phyloP scores from a whole-genome alignment of 306 rosid species.

The Mucuna pruriens region DNA sequence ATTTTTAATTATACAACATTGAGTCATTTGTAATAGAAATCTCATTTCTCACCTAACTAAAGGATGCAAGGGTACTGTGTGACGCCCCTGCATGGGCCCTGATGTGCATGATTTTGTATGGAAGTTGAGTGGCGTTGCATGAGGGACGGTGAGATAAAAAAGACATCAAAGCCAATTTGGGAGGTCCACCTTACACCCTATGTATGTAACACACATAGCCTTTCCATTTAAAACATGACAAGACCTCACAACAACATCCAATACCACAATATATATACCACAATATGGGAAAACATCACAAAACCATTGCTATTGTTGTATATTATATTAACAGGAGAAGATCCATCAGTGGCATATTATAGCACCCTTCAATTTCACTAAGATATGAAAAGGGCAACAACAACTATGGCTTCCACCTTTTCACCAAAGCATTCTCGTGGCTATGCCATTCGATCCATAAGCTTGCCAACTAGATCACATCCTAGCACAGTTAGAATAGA shows the following conservation, averaged over 20 bases:
- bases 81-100: background rate
- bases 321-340: constrained; percentile 8
- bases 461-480: constrained; percentile 78
- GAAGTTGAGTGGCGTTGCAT: constrained; percentile 25
- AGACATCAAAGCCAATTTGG: background rate
- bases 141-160: background rate
- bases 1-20: no score
- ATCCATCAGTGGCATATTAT: background rate
- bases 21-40: background rate
- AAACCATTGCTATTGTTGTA: no score
- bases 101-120: constrained; percentile 4
- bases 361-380: background rate
- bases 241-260: constrained; percentile 48
- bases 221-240: constrained; percentile 28
- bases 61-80: background rate
- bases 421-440: constrained; percentile 50
- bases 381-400: constrained; percentile 41
- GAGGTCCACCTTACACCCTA: constrained; percentile 42
- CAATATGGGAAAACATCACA: constrained; percentile 17
- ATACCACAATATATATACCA: constrained; percentile 36
- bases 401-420: constrained; percentile 48
- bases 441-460: constrained; percentile 57
- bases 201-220: background rate
- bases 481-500: constrained; percentile 63
- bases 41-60: background rate